Evolutionary conservation across 2,329 filamentous ascomycete species (phyloP).

Genomic region (Verticillium tricorpus): DNA sequence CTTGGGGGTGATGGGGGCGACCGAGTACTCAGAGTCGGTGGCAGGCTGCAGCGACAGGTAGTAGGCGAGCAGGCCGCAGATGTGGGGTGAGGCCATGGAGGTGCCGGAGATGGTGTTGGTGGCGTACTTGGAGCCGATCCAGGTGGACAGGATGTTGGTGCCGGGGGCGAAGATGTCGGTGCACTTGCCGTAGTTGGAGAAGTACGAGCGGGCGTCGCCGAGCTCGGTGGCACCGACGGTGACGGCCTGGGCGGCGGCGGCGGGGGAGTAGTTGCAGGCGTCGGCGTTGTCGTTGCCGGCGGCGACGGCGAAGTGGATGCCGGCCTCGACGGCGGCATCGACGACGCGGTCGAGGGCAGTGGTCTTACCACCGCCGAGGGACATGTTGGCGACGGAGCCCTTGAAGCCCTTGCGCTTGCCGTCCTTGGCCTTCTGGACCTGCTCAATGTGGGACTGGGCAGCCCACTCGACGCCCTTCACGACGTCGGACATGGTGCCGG

Average conservation of each 20-base stretch:
- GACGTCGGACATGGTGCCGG: constrained; percentile 97
- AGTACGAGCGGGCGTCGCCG: constrained; percentile 94
- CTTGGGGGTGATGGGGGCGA: constrained; percentile 84
- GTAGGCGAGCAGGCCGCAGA: constrained; percentile 95
- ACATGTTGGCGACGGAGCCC: constrained; percentile 99
- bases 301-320: constrained; percentile 96
- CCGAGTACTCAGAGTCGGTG: constrained; percentile 83
- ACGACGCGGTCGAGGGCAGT: constrained; percentile 85
- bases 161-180: constrained; percentile 98
- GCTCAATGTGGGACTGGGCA: constrained; percentile 71
- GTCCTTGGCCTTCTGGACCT: constrained; percentile 73
- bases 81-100: constrained; percentile 97
- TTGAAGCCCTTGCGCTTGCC: constrained; percentile 97
- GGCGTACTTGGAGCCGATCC: constrained; percentile 94
- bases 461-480: constrained; percentile 98
- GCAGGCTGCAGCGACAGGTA: constrained; percentile 93
- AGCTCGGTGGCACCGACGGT: constrained; percentile 95
- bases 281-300: constrained; percentile 98
- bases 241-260: constrained; percentile 84
- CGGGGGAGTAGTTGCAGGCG: constrained; percentile 98
- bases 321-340: constrained; percentile 86
- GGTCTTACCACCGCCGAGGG: constrained; percentile 95
- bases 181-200: constrained; percentile 99
- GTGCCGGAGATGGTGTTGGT: constrained; percentile 99
- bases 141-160: constrained; percentile 94